phyloP scores from a whole-genome alignment of 2,329 filamentous ascomycete species.

The Colletotrichum graminicola region DNA sequence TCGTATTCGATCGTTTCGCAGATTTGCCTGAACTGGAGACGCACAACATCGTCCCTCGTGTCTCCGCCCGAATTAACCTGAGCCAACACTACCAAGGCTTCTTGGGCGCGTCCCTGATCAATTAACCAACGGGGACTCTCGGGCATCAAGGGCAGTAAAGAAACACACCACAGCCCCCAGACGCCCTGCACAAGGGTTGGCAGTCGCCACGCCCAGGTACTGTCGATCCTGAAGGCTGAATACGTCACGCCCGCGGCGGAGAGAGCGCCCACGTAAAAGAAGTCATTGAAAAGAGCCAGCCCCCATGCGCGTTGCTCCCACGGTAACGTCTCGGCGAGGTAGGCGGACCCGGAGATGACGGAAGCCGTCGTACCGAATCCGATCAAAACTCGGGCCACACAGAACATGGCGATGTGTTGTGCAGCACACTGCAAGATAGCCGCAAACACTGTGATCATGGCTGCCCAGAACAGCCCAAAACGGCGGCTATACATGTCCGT shows the following conservation, averaged over 20 bases:
- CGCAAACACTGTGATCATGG: slow-evolving; percentile 21
- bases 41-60: slow-evolving; percentile 15
- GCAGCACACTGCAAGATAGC: slow-evolving; percentile 4
- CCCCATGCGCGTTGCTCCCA: slow-evolving; percentile 19
- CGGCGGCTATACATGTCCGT: slow-evolving; percentile 18
- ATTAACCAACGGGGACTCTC: slow-evolving; percentile 29
- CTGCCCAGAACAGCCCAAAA: slow-evolving; percentile 10
- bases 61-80: slow-evolving; percentile 5
- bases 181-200: slow-evolving; percentile 9
- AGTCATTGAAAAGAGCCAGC: slow-evolving; percentile 19
- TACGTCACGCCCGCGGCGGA: slow-evolving; percentile 21
- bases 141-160: slow-evolving; percentile 10
- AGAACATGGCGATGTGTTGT: slow-evolving; percentile 32
- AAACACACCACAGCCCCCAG: slow-evolving; percentile 13
- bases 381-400: slow-evolving; percentile 8
- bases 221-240: slow-evolving; percentile 3
- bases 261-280: slow-evolving; percentile 18
- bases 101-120: slow-evolving; percentile 13
- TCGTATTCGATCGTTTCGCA: slow-evolving; percentile 27
- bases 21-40: slow-evolving; percentile 27
- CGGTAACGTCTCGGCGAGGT: slow-evolving; percentile 15
- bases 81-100: slow-evolving; percentile 18
- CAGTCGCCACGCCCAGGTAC: slow-evolving; percentile 27
- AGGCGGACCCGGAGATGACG: slow-evolving; percentile 22
- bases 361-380: slow-evolving; percentile 16